A percentile compares a stretch with the other conserved stretches of the same genome.
These are phyloP conservation scores for Datura wrightii DNA, from an alignment of 257 asterid species.

Conservation along the genomic window DNA sequence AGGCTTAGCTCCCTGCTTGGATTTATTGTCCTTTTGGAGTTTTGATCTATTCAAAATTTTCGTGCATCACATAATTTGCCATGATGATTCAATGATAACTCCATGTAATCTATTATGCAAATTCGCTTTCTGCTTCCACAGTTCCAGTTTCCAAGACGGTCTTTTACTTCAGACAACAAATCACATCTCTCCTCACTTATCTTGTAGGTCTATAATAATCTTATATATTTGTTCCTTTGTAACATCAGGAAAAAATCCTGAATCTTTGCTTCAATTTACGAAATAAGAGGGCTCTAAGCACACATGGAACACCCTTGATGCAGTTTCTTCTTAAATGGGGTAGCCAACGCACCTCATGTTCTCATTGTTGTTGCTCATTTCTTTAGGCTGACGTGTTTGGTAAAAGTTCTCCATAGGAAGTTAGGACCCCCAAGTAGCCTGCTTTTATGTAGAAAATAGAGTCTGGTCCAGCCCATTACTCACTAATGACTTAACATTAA, in stretches of 20 bases:
- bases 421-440: not conserved
- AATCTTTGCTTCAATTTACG: not conserved
- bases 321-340: not conserved
- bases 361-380: not conserved
- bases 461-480: not conserved
- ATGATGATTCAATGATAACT: not conserved
- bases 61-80: not conserved
- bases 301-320: not conserved
- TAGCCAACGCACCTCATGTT: not conserved
- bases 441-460: not conserved
- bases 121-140: not conserved
- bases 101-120: not conserved
- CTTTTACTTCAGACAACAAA: not conserved
- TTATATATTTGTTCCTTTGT: not conserved
- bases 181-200: not conserved
- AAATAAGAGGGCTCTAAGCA: not conserved
- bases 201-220: not conserved
- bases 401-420: not conserved
- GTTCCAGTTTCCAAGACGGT: not conserved
- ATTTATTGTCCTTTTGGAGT: not conserved
- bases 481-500: not conserved
- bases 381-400: not conserved
- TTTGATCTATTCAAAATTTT: not conserved
- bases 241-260: not conserved
- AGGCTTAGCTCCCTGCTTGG: not conserved